Percentiles rank a stretch among this genome's conserved stretches.
These are phyloP conservation scores for Aschersonia sp. DNA, from an alignment of 2,329 filamentous ascomycete species.

Conservation along the genomic window DNA sequence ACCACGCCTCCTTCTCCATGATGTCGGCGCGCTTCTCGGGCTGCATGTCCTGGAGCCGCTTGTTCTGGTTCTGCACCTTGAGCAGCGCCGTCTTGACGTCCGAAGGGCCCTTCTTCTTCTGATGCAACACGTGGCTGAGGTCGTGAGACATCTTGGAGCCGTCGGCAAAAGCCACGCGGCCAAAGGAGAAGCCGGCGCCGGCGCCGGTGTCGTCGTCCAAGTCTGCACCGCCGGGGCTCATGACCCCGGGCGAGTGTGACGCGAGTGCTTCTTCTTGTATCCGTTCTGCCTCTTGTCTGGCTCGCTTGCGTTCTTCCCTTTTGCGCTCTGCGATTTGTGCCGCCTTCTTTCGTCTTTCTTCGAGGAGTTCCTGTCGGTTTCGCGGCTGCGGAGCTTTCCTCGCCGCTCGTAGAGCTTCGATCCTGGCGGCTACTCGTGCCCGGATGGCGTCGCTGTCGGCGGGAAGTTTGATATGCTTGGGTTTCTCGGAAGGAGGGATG, in stretches of 20 bases:
- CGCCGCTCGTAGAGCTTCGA: constrained; percentile 70
- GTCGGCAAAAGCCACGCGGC: constrained; percentile 80
- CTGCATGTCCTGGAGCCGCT: constrained; percentile 61
- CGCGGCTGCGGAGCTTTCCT: constrained; percentile 77
- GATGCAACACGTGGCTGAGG: constrained; percentile 41
- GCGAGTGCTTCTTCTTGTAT: constrained; percentile 49
- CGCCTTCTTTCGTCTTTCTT: constrained; percentile 76
- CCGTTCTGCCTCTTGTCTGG: constrained; percentile 65
- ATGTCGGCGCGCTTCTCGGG: constrained; percentile 73
- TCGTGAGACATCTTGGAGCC: constrained; percentile 67
- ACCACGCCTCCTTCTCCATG: constrained; percentile 87
- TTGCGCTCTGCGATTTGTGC: constrained; percentile 77
- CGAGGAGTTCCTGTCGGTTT: constrained; percentile 83
- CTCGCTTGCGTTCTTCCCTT: constrained; percentile 65
- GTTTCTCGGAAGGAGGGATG: constrained; percentile 42
- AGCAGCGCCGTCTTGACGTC: constrained; percentile 79
- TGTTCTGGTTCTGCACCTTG: constrained; percentile 74
- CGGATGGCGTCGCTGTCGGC: constrained; percentile 62
- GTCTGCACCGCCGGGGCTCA: constrained; percentile 39
- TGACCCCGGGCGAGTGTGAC: constrained; percentile 45
- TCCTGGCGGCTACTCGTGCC: constrained; percentile 65
- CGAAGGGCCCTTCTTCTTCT: constrained; percentile 65
- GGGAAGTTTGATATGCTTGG: constrained; percentile 53
- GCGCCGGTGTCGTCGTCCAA: constrained; percentile 34
- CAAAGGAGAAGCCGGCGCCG: constrained; percentile 62